phyloP scores from a whole-genome alignment of 2,329 filamentous ascomycete species.

The Aspergillus aculeatus region DNA sequence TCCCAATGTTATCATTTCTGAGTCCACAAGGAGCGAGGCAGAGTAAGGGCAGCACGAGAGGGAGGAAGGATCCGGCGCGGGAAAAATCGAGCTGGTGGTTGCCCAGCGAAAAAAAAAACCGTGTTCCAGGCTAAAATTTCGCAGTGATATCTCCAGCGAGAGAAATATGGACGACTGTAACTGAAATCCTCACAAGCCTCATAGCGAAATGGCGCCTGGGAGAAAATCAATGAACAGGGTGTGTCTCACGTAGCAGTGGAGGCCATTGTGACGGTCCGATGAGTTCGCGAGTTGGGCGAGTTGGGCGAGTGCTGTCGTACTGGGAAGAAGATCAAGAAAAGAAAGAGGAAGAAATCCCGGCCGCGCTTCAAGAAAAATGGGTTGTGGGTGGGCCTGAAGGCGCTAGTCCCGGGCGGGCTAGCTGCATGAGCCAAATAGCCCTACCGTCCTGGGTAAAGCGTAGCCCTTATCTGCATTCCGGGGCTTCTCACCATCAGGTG shows the following conservation, averaged over 20 bases:
- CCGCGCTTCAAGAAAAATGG: conserved; percentile 19
- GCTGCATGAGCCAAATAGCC: background rate
- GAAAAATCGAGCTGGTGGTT: conserved; percentile 76
- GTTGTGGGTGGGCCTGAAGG: conserved; percentile 30
- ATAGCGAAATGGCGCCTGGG: conserved; percentile 33
- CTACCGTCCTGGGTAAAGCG: conserved; percentile 9
- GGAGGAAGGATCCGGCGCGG: conserved; percentile 30
- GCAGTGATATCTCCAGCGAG: conserved; percentile 64
- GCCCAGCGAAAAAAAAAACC: conserved; percentile 37
- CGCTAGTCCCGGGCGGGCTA: conserved; percentile 25
- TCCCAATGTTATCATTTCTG: conserved; percentile 18
- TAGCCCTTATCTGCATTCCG: conserved; percentile 28
- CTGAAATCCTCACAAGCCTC: conserved; percentile 52
- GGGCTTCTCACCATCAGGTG: conserved; percentile 25
- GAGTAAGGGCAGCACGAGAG: conserved; percentile 20
- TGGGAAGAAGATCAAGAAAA: conserved; percentile 28
- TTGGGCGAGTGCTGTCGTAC: conserved; percentile 37
- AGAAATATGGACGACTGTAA: conserved; percentile 73
- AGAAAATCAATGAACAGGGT: conserved; percentile 33
- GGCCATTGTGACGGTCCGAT: conserved; percentile 56
- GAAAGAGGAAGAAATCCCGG: conserved; percentile 22
- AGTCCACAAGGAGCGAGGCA: conserved; percentile 14
- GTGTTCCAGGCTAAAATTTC: conserved; percentile 1
- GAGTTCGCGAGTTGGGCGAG: conserved; percentile 43
- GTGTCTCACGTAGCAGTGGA: conserved; percentile 60